Evolutionary conservation across 441 rosid genomes (phyloP).

Genomic region (Pelargonium australe): DNA sequence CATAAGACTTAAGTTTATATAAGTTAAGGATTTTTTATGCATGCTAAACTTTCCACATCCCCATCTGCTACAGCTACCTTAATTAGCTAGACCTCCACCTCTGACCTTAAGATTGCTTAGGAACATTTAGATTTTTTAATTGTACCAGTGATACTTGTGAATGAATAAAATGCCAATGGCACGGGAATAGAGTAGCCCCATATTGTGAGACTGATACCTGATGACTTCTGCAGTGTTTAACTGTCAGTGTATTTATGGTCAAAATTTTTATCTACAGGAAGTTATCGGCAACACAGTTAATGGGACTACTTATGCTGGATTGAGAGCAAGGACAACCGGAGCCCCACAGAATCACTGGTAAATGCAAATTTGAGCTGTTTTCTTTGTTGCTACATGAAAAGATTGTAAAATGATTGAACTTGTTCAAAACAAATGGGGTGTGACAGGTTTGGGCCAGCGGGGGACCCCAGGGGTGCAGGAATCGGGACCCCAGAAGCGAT

Average conservation of each 20-base stretch:
- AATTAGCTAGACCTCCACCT: background rate
- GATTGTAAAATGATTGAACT: background rate
- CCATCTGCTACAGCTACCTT: background rate
- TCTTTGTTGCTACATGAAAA: background rate
- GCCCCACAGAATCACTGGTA: constrained; percentile 99
- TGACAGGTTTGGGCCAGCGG: constrained; percentile 93
- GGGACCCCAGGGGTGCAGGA: constrained; percentile 98
- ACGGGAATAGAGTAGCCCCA: too few relatives aligned
- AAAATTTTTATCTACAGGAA: constrained; percentile 43
- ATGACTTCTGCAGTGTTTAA: background rate
- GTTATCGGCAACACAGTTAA: constrained; percentile 84
- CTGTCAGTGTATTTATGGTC: background rate
- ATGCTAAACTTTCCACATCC: too few relatives aligned
- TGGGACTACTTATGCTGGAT: constrained; percentile 92
- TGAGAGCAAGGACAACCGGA: constrained; percentile 94
- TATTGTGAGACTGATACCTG: too few relatives aligned
- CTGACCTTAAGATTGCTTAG: background rate
- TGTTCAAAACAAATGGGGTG: background rate
- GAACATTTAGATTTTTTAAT: too few relatives aligned
- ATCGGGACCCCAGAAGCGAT: constrained; percentile 97
- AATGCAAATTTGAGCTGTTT: background rate
- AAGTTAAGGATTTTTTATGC: too few relatives aligned
- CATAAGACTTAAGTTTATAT: too few relatives aligned
- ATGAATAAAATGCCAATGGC: too few relatives aligned
- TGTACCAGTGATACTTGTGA: too few relatives aligned